phyloP scores from a whole-genome alignment of 2,329 filamentous ascomycete genomes.

The Botryotinia narcissicola region DNA sequence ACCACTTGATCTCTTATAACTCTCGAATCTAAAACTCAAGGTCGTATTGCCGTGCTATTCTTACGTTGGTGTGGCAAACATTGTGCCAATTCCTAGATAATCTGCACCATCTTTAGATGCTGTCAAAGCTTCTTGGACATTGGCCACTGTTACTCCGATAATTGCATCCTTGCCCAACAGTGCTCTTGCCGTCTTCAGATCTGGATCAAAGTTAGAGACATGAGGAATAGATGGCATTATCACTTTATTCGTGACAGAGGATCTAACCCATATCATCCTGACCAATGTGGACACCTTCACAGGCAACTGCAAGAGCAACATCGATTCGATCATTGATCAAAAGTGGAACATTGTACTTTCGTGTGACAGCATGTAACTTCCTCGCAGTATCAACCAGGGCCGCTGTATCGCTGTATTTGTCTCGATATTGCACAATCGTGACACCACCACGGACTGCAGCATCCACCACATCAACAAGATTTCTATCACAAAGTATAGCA shows the following conservation, averaged over 20 bases:
- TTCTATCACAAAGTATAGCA: slow-evolving; percentile 69
- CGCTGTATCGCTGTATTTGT: slow-evolving; percentile 77
- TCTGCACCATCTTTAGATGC: slow-evolving; percentile 77
- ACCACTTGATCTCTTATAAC: not conserved
- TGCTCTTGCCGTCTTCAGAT: slow-evolving; percentile 62
- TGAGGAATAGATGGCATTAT: not conserved
- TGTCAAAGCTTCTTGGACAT: slow-evolving; percentile 65
- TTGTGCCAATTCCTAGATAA: slow-evolving; percentile 87
- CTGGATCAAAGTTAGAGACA: slow-evolving; percentile 39
- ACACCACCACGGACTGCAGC: slow-evolving; percentile 75
- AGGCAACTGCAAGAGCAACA: slow-evolving; percentile 79
- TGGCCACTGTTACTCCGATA: slow-evolving; percentile 85
- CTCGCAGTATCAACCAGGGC: slow-evolving; percentile 68
- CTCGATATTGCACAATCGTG: slow-evolving; percentile 84
- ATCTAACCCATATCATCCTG: slow-evolving; percentile 83
- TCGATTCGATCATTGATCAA: slow-evolving; percentile 93
- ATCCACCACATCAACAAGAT: slow-evolving; percentile 72
- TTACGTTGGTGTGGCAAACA: slow-evolving; percentile 81
- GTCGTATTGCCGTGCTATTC: not conserved
- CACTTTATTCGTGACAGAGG: not conserved
- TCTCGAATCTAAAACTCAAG: not conserved
- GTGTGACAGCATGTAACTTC: slow-evolving; percentile 69
- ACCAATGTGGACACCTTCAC: slow-evolving; percentile 90
- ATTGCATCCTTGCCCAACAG: slow-evolving; percentile 75
- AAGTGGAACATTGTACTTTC: slow-evolving; percentile 67